phyloP scores from a whole-genome alignment of 306 rosid genomes.

The Acmispon strigosus region DNA sequence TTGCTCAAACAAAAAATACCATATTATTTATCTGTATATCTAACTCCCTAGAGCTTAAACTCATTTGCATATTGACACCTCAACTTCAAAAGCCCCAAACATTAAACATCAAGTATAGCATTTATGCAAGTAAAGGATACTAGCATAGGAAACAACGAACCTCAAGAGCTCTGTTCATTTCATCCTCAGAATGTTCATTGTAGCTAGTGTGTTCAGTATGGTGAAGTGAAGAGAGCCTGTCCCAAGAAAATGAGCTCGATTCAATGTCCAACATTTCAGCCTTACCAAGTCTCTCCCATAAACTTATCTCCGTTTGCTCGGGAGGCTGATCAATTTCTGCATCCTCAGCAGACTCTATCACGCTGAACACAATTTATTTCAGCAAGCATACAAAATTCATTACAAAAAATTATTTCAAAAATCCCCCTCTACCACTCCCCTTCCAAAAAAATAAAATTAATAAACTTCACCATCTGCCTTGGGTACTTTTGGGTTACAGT shows the following conservation, averaged over 20 bases:
- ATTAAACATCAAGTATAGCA: slow-evolving; percentile 48
- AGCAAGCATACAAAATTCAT: not conserved
- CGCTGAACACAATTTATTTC: slow-evolving; percentile 34
- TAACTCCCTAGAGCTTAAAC: not conserved
- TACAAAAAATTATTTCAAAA: not conserved
- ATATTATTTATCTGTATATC: not conserved
- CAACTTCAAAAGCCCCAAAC: slow-evolving; percentile 8
- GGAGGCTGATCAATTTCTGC: slow-evolving; percentile 20
- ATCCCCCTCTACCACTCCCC: not conserved
- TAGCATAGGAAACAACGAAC: slow-evolving; percentile 29
- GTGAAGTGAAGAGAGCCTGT: slow-evolving; percentile 71
- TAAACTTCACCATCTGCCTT: not conserved
- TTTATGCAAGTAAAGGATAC: not conserved
- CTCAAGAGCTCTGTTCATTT: slow-evolving; percentile 70
- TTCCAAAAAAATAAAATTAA: not conserved
- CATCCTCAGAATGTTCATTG: slow-evolving; percentile 84
- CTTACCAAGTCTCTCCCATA: slow-evolving; percentile 93
- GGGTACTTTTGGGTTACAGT: too few relatives aligned
- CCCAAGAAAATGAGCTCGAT: slow-evolving; percentile 72
- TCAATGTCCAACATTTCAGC: slow-evolving; percentile 77
- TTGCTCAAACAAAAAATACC: not conserved
- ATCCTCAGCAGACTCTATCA: slow-evolving; percentile 36
- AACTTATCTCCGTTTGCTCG: slow-evolving; percentile 53
- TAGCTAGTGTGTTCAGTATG: slow-evolving; percentile 71
- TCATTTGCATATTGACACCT: not conserved